These are phyloP conservation scores for Xylariaceae sp. DNA, from an alignment of 2,329 filamentous ascomycete species.

Conservation along the genomic window DNA sequence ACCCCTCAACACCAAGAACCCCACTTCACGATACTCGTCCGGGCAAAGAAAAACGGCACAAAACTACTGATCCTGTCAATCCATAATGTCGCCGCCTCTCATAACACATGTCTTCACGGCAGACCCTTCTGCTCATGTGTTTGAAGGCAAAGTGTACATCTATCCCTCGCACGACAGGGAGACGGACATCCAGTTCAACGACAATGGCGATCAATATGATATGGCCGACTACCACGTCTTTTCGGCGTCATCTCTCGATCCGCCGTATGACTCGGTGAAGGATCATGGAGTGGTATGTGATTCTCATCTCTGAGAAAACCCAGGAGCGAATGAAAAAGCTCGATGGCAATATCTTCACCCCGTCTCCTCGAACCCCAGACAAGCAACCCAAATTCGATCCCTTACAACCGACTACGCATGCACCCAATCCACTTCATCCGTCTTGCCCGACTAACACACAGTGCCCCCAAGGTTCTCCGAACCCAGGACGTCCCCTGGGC, in stretches of 20 bases:
- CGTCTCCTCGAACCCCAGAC: too few relatives aligned
- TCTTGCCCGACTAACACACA: not conserved
- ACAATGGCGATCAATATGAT: slow-evolving; percentile 82
- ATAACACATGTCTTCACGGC: slow-evolving; percentile 75
- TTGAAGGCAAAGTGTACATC: slow-evolving; percentile 70
- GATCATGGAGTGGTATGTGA: slow-evolving; percentile 59
- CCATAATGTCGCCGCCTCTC: slow-evolving; percentile 52
- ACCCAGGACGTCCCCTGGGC: slow-evolving; percentile 70
- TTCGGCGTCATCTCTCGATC: slow-evolving; percentile 47
- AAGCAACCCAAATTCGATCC: too few relatives aligned
- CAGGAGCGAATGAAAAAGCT: not conserved
- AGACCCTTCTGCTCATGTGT: slow-evolving; percentile 77
- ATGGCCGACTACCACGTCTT: slow-evolving; percentile 84
- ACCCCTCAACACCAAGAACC: slow-evolving; percentile 22
- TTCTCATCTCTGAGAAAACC: not conserved
- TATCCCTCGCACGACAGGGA: slow-evolving; percentile 79
- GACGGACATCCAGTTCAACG: slow-evolving; percentile 70
- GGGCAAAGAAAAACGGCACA: not conserved
- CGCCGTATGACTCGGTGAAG: slow-evolving; percentile 51
- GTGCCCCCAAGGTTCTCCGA: slow-evolving; percentile 46
- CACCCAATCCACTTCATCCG: not conserved
- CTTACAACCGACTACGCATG: not conserved
- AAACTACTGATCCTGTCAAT: not conserved
- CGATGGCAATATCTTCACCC: not conserved
- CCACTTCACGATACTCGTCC: slow-evolving; percentile 19